phyloP scores from a whole-genome alignment of 2,329 filamentous ascomycete genomes.

The Teratosphaeria pseudoeucalypti region DNA sequence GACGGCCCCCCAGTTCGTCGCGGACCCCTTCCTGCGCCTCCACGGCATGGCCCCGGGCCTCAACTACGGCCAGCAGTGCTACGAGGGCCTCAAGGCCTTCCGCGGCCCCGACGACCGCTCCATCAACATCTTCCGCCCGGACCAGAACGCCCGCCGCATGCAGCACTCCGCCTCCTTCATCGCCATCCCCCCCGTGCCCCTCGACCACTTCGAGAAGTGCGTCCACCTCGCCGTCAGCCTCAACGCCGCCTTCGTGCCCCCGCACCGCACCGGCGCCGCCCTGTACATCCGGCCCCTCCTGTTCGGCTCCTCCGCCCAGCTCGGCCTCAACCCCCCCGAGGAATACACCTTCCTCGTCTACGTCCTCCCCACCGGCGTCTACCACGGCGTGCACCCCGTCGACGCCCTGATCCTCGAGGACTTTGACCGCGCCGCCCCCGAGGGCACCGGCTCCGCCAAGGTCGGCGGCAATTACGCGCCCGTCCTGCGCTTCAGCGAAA shows the following conservation, averaged over 20 bases:
- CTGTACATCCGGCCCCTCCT: conserved; percentile 88
- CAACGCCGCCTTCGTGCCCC: conserved; percentile 86
- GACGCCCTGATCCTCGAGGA: conserved; percentile 45
- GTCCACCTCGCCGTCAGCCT: conserved; percentile 72
- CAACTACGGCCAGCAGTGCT: conserved; percentile 96
- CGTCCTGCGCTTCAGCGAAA: conserved; percentile 77
- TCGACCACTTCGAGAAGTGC: conserved; percentile 62
- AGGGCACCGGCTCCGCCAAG: conserved; percentile 85
- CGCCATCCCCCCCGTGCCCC: conserved; percentile 71
- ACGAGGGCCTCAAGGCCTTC: conserved; percentile 97
- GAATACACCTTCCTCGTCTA: conserved; percentile 89
- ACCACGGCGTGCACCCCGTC: conserved; percentile 44
- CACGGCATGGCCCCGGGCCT: conserved; percentile 92
- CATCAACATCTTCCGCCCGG: conserved; percentile 81
- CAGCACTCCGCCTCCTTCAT: conserved; percentile 75
- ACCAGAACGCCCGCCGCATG: conserved; percentile 74
- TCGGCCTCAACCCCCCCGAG: conserved; percentile 76
- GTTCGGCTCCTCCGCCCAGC: conserved; percentile 77
- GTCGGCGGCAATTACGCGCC: conserved; percentile 94
- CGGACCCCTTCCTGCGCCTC: conserved; percentile 74
- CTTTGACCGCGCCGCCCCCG: conserved; percentile 86
- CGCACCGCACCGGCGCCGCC: conserved; percentile 75
- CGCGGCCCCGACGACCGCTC: conserved; percentile 56
- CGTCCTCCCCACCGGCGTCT: conserved; percentile 84
- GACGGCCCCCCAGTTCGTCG: conserved; percentile 67